Evolutionary conservation across 2,329 filamentous ascomycete species (phyloP), one percentile per base, ranked within the genome.

Genomic region (Fusarium fujikuroi): DNA sequence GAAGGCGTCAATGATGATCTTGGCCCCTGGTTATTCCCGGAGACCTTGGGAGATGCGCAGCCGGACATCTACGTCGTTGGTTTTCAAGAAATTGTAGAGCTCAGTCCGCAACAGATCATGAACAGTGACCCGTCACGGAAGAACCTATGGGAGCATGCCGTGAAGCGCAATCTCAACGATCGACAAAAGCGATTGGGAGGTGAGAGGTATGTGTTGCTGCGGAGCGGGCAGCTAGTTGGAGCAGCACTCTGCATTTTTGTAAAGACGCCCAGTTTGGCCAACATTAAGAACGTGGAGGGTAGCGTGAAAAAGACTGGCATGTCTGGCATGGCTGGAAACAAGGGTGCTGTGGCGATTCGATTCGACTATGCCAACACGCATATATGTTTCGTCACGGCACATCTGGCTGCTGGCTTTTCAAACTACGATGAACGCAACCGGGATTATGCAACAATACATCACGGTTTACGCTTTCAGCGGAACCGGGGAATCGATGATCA

Each of bases 61-160:
- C 95, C 96, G 10, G 93, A 95, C 66, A 93, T 99, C 42, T 91
- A 97, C 58, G 95, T 93, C 12, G 92, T 98, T 21, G 96, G 94
- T 1, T 98, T 99, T 77, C 96, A 99, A 80, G 96, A 99, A 82
- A 98, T 99, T 71, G 96, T 99, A n/a, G 94, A 97, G 79, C 85
- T 99, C 52, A 98, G 94, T 76, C 96, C 97, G 21, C 95, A 98
- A 80, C 96, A 99, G 79, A 98, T 99, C 79, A 98, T 99, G 95
- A 97, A 97, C 74, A 98, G 95, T 68, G 95, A 99, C 80, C 96
- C 96, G 2, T 90, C 91, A 7, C 89, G 93, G 60, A 93, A 95
- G 74, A 91, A 94, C 72, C 85, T 92, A 25, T 99, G 96, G 96
- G 96, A 99, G 80, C 84, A 87, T 60, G 92, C 93, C 8, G 95